Base-by-base conservation (phyloP, 1,284 basidiomycete species). In the Testicularia cyperi region DNA sequence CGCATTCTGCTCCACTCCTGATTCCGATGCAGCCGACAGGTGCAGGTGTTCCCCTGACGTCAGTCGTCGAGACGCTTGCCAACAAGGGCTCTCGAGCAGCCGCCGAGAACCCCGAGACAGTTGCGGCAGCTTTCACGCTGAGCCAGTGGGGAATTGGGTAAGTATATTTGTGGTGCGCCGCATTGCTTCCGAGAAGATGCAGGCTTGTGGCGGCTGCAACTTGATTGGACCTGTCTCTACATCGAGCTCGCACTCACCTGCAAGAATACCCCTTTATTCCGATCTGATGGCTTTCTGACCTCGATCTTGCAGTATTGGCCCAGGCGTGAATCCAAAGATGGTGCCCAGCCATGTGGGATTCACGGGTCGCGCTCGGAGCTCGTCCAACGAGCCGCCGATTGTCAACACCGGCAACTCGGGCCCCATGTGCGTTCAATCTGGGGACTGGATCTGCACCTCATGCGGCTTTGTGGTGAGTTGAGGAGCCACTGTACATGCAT, bases 381-480 rank as follows among this genome's bases (percentile, higher is more conserved):
- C 53, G 2, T 39, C 53, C 13, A 61, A 38, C 10, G 52, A 65
- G 31, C 62, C 65, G 3, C 68, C 68, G 6, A 68, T 91, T 72
- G 80, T 91, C 64, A 91, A 91, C 73, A 91, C 88, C 0, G 88
- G 88, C 8, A 91, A 90, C 77, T 82, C 85, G 45, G 88, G 88
- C 20, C 89, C 89, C 4, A 90, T 90, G 43, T 82, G 82, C 65
- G 81, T 87, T 78, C 88, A 91, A 80, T 87, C 88, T 3, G 89
- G 89, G n/a, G 88, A 91, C 78, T 91, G 89, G 88, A 81, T 88
- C 47, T 91, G 89, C 78, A 80, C 82, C 47, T 86, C 85, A 72
- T 90, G 89, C 48, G 57, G 48, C 10, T 77, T 74, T 39, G 69
- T 72, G 25, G 66, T 69, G 29, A 45, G 62, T 57, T 15, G n/a